Conservation (phyloP, 2,329 filamentous ascomycete genomes). For the Ustulina deusta region DNA sequence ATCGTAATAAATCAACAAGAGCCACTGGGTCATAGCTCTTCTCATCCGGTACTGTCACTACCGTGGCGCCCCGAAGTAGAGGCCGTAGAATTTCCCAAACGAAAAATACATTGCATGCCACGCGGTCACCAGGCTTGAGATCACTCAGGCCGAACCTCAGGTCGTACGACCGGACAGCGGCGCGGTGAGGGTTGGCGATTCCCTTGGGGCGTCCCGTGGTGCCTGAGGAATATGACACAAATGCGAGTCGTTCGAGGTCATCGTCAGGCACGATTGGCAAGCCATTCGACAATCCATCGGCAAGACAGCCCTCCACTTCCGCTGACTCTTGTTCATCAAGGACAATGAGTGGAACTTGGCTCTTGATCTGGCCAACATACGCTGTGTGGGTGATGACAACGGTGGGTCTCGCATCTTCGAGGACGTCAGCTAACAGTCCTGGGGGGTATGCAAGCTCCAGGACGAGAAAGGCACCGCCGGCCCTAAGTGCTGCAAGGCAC, state of each 20-base stretch:
- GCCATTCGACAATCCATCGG: constrained; percentile 56
- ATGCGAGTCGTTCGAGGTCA: constrained; percentile 79
- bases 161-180: constrained; percentile 79
- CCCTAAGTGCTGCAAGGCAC: constrained; percentile 80
- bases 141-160: constrained; percentile 78
- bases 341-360: constrained; percentile 71
- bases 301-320: constrained; percentile 42
- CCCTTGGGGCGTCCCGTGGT: constrained; percentile 82
- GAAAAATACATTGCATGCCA: constrained; percentile 91
- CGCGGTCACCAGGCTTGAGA: constrained; percentile 76
- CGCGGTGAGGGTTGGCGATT: constrained; percentile 82
- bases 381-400: constrained; percentile 76
- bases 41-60: constrained; percentile 80
- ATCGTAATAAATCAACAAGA: constrained; percentile 76
- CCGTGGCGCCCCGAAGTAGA: constrained; percentile 79
- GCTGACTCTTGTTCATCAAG: constrained; percentile 64
- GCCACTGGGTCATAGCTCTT: constrained; percentile 81
- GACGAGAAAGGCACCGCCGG: constrained; percentile 83
- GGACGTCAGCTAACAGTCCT: constrained; percentile 78
- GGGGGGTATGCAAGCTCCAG: constrained; percentile 84
- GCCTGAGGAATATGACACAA: constrained; percentile 84
- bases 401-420: constrained; percentile 78
- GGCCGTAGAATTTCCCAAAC: constrained; percentile 87
- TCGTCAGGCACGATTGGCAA: constrained; percentile 68
- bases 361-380: constrained; percentile 74